A percentile compares a stretch with the other conserved stretches of the same genome.
phyloP scores from a whole-genome alignment of 345 rosid genomes.

The Acer campestre region DNA sequence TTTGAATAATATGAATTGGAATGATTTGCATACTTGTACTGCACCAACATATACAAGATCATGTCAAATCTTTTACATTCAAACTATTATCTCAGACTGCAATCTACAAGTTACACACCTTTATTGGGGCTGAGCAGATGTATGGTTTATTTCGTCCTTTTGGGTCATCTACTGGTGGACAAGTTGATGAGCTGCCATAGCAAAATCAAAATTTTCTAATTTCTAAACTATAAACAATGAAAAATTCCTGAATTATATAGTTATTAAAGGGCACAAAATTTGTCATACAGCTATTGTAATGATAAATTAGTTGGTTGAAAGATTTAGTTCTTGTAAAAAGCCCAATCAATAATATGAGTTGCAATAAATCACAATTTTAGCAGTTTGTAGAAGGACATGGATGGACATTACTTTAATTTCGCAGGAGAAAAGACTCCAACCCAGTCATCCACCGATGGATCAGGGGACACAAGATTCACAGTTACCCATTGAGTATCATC shows the following conservation, averaged over 20 bases:
- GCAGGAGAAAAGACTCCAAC: slow-evolving; percentile 91
- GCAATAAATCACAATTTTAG: neutral
- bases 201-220: neutral
- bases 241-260: neutral
- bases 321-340: neutral
- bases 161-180: slow-evolving; percentile 51
- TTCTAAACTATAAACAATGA: slow-evolving; percentile 3
- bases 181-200: slow-evolving; percentile 53
- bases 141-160: slow-evolving; percentile 49
- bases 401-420: slow-evolving; percentile 61
- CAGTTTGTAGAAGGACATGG: slow-evolving; percentile 1
- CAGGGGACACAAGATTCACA: slow-evolving; percentile 47
- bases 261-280: neutral
- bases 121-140: slow-evolving; percentile 85
- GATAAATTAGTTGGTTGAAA: neutral
- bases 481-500: slow-evolving; percentile 76
- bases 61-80: neutral
- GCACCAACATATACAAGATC: slow-evolving; percentile 20
- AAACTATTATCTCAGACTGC: neutral
- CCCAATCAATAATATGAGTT: too few relatives aligned
- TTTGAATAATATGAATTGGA: slow-evolving; percentile 44
- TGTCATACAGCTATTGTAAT: neutral
- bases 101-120: slow-evolving; percentile 44
- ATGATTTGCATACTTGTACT: slow-evolving; percentile 71
- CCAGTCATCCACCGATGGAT: slow-evolving; percentile 69